Base-by-base conservation (phyloP, 164 flowering plant species). In the Saururus chinensis region DNA sequence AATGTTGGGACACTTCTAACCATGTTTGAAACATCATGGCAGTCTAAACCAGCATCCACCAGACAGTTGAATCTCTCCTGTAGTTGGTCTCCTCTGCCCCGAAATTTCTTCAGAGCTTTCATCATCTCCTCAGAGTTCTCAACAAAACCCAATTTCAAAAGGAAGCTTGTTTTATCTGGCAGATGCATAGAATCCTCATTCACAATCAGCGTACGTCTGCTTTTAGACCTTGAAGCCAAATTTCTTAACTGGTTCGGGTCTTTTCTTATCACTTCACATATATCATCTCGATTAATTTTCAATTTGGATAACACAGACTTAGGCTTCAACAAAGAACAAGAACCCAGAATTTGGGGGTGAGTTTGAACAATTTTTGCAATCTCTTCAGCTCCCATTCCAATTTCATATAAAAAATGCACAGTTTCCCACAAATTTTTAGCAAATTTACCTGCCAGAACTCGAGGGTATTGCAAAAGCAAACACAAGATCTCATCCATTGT, bases 31-130 rank as follows among this genome's bases (percentile, higher is more conserved):
- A 82, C 89, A 68, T 74, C 84, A 62, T 83, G 59, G 17, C 52
- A 59, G 45, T 71, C 75, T 63, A 90, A 66, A 24, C 97, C 95
- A 52, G 80, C 73, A 24, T 80, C 70, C 59, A 88, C 81, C 37
- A 86, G 63, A 65, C 76, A 82, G 65, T 82, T 82, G 66, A 81
- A 83, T 71, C 93, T 79, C 67, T 86, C 91, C 64, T 80, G 88
- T 37, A 88, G 81, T 52, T 86, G 80, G 9, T 24, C 64, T 61
- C 81, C 86, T 56, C 68, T 82, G 49, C 95, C 95, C 49, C 85
- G 79, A 53, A 80, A 82, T 8, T 55, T 37, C 70, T 79, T 83
- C 19, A 77, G 55, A n/a, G 88, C 86, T 60, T 58, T 73, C 23
- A 69, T 71, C 83, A 88, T 77, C 60, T 79, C 79, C 2, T 59